Conservation (phyloP, 495 filamentous ascomycete species). For the Hyaloscypha variabilis region DNA sequence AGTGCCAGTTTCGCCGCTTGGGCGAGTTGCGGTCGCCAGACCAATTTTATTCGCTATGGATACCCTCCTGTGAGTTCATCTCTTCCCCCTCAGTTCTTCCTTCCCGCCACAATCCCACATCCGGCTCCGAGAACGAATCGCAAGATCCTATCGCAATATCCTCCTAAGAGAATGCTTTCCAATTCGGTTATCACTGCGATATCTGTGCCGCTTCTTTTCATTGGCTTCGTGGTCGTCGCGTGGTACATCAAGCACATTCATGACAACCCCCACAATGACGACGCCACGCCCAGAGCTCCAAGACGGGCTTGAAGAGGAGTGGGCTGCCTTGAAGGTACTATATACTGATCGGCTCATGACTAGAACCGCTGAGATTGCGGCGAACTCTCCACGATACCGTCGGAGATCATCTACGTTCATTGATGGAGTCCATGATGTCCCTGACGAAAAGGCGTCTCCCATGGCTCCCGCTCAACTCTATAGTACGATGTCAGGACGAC, state of each 20-base stretch:
- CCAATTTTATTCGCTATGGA: slow-evolving; percentile 11
- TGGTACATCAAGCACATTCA: too few species aligned
- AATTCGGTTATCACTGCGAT: too few species aligned
- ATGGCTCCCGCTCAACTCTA: slow-evolving; percentile 97
- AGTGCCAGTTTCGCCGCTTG: slow-evolving; percentile 8
- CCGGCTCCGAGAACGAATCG: too few species aligned
- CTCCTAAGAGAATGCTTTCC: too few species aligned
- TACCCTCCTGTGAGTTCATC: slow-evolving; percentile 22
- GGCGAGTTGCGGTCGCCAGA: slow-evolving; percentile 15
- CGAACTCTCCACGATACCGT: slow-evolving; percentile 78
- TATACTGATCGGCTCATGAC: slow-evolving; percentile 37
- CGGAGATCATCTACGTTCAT: slow-evolving; percentile 93
- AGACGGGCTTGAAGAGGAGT: slow-evolving; percentile 6
- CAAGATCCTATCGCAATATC: too few species aligned
- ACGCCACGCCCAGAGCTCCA: not conserved
- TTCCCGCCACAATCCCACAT: slow-evolving; percentile 4
- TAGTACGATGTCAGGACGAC: slow-evolving; percentile 92
- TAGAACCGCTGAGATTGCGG: slow-evolving; percentile 81
- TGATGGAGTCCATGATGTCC: slow-evolving; percentile 95
- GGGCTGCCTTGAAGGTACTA: not conserved
- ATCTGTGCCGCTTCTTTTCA: too few species aligned
- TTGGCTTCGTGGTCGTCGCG: too few species aligned
- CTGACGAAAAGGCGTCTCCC: slow-evolving; percentile 61
- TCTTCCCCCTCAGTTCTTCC: not conserved
- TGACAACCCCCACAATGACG: too few species aligned